Base-by-base conservation (phyloP, 2,329 filamentous ascomycete genomes). In the Dryadomyces sulphureus region DNA sequence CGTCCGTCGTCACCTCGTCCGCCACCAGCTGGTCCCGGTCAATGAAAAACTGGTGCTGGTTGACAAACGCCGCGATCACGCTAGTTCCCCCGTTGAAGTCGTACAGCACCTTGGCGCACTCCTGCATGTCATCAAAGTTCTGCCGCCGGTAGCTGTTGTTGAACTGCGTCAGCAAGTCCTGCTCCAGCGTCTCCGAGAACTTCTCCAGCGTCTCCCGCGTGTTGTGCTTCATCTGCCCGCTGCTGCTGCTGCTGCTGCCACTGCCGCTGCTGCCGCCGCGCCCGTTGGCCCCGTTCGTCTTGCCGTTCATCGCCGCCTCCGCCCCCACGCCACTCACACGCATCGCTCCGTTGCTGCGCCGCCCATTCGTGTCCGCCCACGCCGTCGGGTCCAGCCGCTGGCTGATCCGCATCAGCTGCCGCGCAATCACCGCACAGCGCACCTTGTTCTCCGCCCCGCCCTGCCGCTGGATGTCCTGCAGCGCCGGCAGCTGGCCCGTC, bases 11-110 rank as follows among this genome's bases (percentile, higher is more conserved):
- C 16, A 94, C 77, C 60, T 94, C 89, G 56, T 94, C 89, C 0
- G 82, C 84, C 43, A 94, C 81, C 48, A 98, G 70, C 61, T 96
- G 90, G 54, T 88, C 92, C 22, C 89, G 75, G 59, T 96, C 92
- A 58, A 98, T 95, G 65, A 98, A 98, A 72, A 98, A 98, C 58
- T 94, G 88, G 64, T 98, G 93, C 62, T 98, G 92, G 59, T 98
- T 98, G 58, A 98, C 90, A 62, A 96, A 98, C 11, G 90, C 73
- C 14, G 86, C 90, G 62, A 95, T 94, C 49, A 96, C 92, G 60
- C 89, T 96, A 48, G 87, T 80, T 44, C 92, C 92, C 45, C 92
- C 88, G 61, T 90, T 94, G 70, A 98, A 98, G 63, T 96, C 92
- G 59, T 92, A 76, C 51, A 98, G 69, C 38, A 95, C 92, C 57